Conservation (phyloP, 257 asterid species). For the Gardenia jasminoides region DNA sequence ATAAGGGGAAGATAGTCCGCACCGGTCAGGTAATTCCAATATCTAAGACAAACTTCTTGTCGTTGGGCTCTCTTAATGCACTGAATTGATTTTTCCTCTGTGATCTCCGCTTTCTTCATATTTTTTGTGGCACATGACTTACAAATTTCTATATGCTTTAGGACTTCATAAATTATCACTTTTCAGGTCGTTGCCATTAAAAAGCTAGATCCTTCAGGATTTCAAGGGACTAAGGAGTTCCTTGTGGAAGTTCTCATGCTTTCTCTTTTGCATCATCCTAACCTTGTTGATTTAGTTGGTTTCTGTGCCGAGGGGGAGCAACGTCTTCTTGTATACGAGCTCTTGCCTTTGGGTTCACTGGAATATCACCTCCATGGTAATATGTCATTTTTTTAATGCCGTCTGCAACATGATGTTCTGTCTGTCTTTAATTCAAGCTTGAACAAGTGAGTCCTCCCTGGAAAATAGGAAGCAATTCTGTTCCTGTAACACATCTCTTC, state of each 20-base stretch:
- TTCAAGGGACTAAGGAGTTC: constrained; percentile 56
- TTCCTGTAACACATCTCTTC: not conserved
- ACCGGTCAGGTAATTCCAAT: constrained; percentile 37
- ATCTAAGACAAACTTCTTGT: too few relatives aligned
- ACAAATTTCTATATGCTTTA: not conserved
- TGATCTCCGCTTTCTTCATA: not conserved
- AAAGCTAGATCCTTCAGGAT: constrained; percentile 44
- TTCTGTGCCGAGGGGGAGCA: constrained; percentile 48
- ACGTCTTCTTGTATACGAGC: constrained; percentile 52
- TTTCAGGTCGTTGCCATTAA: constrained; percentile 48
- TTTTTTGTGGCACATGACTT: not conserved
- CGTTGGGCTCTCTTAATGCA: not conserved
- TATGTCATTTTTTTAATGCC: not conserved
- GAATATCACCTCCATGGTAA: constrained; percentile 54
- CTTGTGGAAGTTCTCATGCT: constrained; percentile 52
- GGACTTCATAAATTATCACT: not conserved
- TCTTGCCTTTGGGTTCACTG: constrained; percentile 46
- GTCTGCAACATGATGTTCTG: not conserved
- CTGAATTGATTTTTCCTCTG: not conserved
- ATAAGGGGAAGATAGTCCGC: constrained; percentile 28
- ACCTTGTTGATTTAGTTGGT: constrained; percentile 50
- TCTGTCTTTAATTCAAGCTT: not conserved
- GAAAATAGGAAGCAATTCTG: not conserved
- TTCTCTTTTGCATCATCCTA: constrained; percentile 42
- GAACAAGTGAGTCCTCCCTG: not conserved